These are phyloP conservation scores for Didymella segeticola DNA, from an alignment of 2,329 filamentous ascomycete species.

Conservation along the genomic window DNA sequence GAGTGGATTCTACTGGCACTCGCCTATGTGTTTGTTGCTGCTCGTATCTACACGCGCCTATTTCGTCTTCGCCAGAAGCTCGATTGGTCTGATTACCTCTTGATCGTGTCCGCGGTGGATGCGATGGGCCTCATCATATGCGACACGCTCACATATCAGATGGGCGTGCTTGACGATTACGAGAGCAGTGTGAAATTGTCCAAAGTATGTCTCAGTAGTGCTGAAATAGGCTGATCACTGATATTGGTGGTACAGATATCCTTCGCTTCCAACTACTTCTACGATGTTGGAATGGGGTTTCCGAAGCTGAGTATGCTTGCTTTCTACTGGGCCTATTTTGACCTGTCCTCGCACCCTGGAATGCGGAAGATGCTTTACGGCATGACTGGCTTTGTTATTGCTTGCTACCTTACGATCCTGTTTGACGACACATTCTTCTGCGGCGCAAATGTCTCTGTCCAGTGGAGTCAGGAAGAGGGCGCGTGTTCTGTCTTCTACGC, in stretches of 20 bases:
- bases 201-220: slow-evolving; percentile 15
- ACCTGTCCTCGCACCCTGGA: slow-evolving; percentile 23
- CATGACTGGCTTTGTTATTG: slow-evolving; percentile 27
- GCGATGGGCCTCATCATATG: slow-evolving; percentile 26
- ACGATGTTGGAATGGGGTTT: slow-evolving; percentile 34
- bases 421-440: slow-evolving; percentile 35
- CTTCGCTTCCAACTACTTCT: slow-evolving; percentile 34
- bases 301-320: slow-evolving; percentile 36
- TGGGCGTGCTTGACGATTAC: slow-evolving; percentile 29
- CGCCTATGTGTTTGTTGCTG: slow-evolving; percentile 27
- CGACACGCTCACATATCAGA: slow-evolving; percentile 26
- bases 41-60: slow-evolving; percentile 23
- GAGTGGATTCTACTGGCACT: slow-evolving; percentile 29
- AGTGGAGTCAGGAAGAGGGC: slow-evolving; percentile 32
- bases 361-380: slow-evolving; percentile 32
- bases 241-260: slow-evolving; percentile 31
- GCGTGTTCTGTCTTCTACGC: slow-evolving; percentile 34
- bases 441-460: slow-evolving; percentile 23
- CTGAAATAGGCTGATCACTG: too few species aligned
- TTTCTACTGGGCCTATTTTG: slow-evolving; percentile 33
- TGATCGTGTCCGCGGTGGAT: slow-evolving; percentile 24
- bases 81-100: slow-evolving; percentile 25
- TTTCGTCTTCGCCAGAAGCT: slow-evolving; percentile 24
- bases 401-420: slow-evolving; percentile 28
- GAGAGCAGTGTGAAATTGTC: slow-evolving; percentile 26